Conservation (phyloP, 352 stramenopile species). For the Phytophthora vignae region DNA sequence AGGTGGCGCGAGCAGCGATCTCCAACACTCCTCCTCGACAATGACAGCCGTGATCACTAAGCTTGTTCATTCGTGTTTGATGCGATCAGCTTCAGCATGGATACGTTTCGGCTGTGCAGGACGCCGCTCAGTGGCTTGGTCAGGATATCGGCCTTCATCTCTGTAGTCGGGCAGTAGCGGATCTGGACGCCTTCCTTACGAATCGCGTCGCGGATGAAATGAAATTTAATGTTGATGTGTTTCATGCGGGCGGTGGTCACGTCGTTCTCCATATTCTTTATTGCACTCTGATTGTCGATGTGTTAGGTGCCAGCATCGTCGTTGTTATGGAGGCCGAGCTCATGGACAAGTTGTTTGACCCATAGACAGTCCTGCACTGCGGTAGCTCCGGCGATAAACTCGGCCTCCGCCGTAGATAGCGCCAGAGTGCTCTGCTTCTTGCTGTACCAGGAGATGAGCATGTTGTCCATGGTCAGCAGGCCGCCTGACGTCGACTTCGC, state of each 20-base stretch:
- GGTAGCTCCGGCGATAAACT: too few relatives aligned
- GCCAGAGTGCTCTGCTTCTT: too few relatives aligned
- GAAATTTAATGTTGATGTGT: slow-evolving; percentile 27
- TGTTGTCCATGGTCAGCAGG: too few relatives aligned
- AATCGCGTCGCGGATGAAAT: slow-evolving; percentile 20
- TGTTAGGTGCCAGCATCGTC: neutral
- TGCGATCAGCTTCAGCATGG: too few relatives aligned
- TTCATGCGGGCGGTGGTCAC: slow-evolving; percentile 8
- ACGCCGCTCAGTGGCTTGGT: neutral
- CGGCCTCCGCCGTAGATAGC: too few relatives aligned
- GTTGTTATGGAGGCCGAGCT: neutral
- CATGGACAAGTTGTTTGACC: too few relatives aligned
- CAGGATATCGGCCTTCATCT: neutral
- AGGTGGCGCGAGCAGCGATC: neutral
- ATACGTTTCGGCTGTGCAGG: too few relatives aligned
- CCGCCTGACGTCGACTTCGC: too few relatives aligned
- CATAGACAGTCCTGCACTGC: too few relatives aligned
- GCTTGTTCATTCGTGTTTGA: too few relatives aligned
- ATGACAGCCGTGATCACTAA: too few relatives aligned
- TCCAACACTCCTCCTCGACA: neutral
- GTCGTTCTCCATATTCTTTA: slow-evolving; percentile 20
- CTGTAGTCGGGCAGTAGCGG: slow-evolving; percentile 4
- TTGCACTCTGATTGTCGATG: slow-evolving; percentile 19
- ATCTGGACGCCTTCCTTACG: neutral
- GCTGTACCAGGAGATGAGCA: too few relatives aligned